Conservation (phyloP, 768 basidiomycete species). For the Podaxis carcinomalis region DNA sequence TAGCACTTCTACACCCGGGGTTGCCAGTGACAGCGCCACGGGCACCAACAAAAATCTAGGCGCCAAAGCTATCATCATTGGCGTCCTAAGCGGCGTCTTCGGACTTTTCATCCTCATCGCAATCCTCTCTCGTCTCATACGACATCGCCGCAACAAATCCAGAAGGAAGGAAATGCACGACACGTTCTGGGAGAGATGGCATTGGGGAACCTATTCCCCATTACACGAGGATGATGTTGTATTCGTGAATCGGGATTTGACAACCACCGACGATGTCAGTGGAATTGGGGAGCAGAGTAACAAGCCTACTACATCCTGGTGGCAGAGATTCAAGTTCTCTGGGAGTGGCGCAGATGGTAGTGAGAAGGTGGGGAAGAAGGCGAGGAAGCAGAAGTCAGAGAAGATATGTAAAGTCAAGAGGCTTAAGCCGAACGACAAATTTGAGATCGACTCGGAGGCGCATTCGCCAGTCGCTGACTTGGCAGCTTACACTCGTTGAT, state of each 20-base stretch:
- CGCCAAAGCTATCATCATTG: background rate
- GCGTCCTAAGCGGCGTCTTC: background rate
- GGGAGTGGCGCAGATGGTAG: background rate
- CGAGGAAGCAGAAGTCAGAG: background rate
- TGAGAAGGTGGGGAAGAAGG: background rate
- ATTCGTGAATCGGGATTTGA: background rate
- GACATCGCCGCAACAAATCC: background rate
- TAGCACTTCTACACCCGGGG: background rate
- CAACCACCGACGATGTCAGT: background rate
- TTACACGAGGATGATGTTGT: background rate
- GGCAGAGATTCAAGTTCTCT: background rate
- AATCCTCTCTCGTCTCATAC: background rate
- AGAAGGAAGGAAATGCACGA: background rate
- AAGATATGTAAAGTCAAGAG: slow-evolving; percentile 5
- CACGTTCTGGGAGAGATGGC: slow-evolving; percentile 2
- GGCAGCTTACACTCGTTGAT: background rate
- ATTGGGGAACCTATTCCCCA: background rate
- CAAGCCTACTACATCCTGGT: background rate
- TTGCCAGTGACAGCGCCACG: background rate
- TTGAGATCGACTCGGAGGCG: slow-evolving; percentile 6
- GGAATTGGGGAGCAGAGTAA: background rate
- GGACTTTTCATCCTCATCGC: background rate
- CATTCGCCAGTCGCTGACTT: background rate
- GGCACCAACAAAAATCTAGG: background rate
- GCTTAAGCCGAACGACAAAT: background rate